Conservation (phyloP, 257 asterid species). For the Fraxinus pennsylvanica region DNA sequence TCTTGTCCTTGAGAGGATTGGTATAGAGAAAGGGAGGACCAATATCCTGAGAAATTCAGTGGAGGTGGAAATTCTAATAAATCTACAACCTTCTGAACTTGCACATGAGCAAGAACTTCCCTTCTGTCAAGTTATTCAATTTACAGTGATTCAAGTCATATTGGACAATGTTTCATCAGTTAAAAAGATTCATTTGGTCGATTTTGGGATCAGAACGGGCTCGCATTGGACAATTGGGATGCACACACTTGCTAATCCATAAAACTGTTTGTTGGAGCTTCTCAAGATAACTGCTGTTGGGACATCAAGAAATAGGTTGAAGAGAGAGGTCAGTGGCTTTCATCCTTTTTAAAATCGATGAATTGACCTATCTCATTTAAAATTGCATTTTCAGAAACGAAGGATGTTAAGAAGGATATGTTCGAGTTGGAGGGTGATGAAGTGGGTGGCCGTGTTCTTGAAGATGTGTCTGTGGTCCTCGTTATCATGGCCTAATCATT, state of each 20-base stretch:
- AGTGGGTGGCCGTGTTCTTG: background rate
- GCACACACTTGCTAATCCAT: conserved; percentile 35
- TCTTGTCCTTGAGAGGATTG: conserved; percentile 29
- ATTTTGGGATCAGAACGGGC: conserved; percentile 33
- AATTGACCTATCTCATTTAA: background rate
- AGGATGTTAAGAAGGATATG: conserved; percentile 8
- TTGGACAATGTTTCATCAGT: conserved; percentile 39
- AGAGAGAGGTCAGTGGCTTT: conserved; percentile 32
- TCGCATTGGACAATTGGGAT: conserved; percentile 43
- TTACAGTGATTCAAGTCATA: conserved; percentile 42
- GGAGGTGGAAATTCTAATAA: conserved; percentile 20
- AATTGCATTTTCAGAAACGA: conserved; percentile 20
- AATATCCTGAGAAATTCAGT: conserved; percentile 15
- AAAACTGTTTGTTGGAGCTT: conserved; percentile 22
- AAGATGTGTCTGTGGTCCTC: too few relatives aligned
- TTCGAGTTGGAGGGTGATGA: conserved; percentile 35
- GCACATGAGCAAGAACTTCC: conserved; percentile 33
- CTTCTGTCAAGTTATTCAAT: conserved; percentile 30
- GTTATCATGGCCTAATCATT: too few relatives aligned
- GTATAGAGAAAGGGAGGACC: conserved; percentile 16
- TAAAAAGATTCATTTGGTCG: conserved; percentile 40
- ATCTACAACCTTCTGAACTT: conserved; percentile 9
- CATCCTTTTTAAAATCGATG: conserved; percentile 32
- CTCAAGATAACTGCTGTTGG: conserved; percentile 51
- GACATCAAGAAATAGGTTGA: conserved; percentile 27